phyloP scores from a whole-genome alignment of 176 grass and related monocot species.

The Tillandsia fasciculata region DNA sequence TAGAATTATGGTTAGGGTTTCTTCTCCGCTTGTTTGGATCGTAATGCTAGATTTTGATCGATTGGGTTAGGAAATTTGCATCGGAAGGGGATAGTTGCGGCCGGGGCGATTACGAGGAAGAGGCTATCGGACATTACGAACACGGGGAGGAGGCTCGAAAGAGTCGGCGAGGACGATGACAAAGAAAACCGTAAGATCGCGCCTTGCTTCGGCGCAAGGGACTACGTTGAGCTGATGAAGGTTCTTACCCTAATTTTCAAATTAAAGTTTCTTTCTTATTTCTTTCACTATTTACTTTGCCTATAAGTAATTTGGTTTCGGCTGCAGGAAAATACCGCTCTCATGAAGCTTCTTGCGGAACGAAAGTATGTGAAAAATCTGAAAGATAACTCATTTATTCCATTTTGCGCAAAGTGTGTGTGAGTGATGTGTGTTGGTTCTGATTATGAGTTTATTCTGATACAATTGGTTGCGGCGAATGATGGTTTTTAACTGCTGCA shows the following conservation, averaged over 20 bases:
- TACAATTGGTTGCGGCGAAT: no score
- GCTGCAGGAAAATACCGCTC: neutral
- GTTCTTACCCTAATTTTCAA: neutral
- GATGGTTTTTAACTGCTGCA: no score
- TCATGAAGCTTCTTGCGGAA: neutral
- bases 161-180: neutral
- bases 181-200: neutral
- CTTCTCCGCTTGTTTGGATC: neutral
- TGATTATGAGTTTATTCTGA: no score
- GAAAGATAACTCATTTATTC: neutral
- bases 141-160: neutral
- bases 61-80: neutral
- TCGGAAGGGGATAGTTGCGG: neutral
- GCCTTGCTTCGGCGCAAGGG: neutral
- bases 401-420: no score
- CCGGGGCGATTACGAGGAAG: neutral
- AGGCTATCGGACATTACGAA: neutral
- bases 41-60: neutral
- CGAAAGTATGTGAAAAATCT: neutral
- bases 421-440: no score
- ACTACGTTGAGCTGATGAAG: neutral
- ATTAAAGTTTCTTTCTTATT: neutral
- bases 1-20: neutral
- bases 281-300: neutral
- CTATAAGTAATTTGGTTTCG: neutral